Evolutionary conservation across 768 basidiomycete species (phyloP), one percentile per base, ranked within the genome.

Genomic region (Tricholoma bakamatsutake): DNA sequence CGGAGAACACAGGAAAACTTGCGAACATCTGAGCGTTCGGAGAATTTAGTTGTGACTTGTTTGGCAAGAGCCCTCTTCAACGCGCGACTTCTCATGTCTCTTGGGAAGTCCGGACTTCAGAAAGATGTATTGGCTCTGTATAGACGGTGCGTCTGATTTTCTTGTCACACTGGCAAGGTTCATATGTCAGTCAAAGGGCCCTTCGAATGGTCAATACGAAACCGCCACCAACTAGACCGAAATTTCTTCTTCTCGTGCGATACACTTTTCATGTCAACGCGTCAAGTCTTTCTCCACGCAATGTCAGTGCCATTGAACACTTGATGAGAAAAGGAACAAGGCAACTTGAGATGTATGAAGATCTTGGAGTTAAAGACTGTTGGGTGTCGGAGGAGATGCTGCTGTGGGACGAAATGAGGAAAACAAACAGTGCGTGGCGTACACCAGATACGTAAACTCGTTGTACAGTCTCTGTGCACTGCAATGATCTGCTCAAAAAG

Each of bases 191-290:
- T 53, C 34, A 11, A 53, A 93, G 90, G 33, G 89, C 88, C 28
- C 78, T 93, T 39, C 86, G 90, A 17, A 87, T 90, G 79, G 81
- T 83, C 15, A 77, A 73, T 52, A 76, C 79, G 15, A 93, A 93
- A 70, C 88, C 90, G 6, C 66, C 69, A 1, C 58, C 69, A 6
- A 73, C 83, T 1, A 86, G 77, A 50, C 73, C 79, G 35, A 89
- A 83, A 61, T 93, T 92, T 68, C 73, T 73, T 21, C 77, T 89
- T 46, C 81, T 81, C 65, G 74, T 88, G 31, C 86, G 83, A 57
- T 85, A 86, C 66, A 79, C 74, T 11, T 93, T 93, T 69, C 86
- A 73, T 64, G 74, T 73, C 5, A 85, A 86, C 62, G 85, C 87
- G 4, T 63, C 74, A 4, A 73, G 73, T 1, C 74, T 90, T 24